Conservation (phyloP, 1,139 yeast species). For the Wickerhamomyces sp. region DNA sequence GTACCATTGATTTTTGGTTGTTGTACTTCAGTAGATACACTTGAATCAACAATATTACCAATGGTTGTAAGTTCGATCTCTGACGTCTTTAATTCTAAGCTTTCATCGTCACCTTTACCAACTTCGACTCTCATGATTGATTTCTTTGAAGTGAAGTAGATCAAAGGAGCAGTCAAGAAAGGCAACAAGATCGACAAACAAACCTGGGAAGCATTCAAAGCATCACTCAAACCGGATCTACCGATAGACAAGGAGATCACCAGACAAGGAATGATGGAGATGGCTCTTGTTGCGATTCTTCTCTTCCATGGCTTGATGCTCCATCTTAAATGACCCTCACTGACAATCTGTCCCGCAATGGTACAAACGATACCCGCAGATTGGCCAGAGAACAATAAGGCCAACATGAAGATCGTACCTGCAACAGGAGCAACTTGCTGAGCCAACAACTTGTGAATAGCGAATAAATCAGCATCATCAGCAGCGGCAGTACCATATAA, state of each 20-base stretch:
- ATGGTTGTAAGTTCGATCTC: conserved; percentile 7
- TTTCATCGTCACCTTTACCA: conserved; percentile 19
- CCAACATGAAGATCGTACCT: conserved; percentile 73
- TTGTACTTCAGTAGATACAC: too few species aligned
- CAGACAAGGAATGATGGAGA: conserved; percentile 71
- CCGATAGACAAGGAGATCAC: conserved; percentile 60
- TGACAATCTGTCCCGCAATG: conserved; percentile 80
- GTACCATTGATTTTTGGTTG: conserved; percentile 1
- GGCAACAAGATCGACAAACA: conserved; percentile 69
- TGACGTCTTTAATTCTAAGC: too few species aligned
- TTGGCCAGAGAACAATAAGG: conserved; percentile 70
- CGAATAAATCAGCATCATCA: conserved; percentile 65
- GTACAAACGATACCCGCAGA: conserved; percentile 86
- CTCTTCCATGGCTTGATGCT: conserved; percentile 71
- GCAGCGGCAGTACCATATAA: conserved; percentile 63
- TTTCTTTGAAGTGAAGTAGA: conserved; percentile 64
- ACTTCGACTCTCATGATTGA: conserved; percentile 54
- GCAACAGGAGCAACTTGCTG: conserved; percentile 61
- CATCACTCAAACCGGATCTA: conserved; percentile 53
- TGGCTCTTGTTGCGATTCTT: conserved; percentile 61
- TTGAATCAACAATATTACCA: too few species aligned
- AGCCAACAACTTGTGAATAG: conserved; percentile 58
- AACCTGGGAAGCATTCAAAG: conserved; percentile 74
- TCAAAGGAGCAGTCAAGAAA: conserved; percentile 70
- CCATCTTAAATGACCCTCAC: conserved; percentile 82